These are phyloP conservation scores for Claviceps purpurea DNA, from an alignment of 2,329 filamentous ascomycete species.

Conservation along the genomic window DNA sequence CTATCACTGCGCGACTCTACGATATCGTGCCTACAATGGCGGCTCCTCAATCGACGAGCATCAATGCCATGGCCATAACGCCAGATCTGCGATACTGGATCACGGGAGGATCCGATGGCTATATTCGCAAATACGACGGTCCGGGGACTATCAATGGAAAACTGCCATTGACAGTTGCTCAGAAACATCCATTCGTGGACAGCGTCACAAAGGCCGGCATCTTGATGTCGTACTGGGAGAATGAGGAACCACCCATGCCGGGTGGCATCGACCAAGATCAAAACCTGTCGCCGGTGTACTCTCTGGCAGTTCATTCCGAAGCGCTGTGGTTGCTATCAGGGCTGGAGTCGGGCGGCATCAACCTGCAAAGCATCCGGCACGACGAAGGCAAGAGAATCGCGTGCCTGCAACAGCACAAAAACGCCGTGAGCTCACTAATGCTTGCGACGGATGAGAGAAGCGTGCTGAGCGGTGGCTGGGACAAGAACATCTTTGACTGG, in stretches of 20 bases:
- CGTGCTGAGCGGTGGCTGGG: constrained; percentile 88
- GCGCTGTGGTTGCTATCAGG: constrained; percentile 87
- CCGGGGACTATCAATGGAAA: constrained; percentile 91
- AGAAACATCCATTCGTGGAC: constrained; percentile 93
- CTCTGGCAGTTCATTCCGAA: constrained; percentile 77
- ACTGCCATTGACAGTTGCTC: constrained; percentile 82
- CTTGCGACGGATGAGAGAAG: constrained; percentile 75
- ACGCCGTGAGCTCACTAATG: constrained; percentile 78
- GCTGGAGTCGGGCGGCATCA: constrained; percentile 81
- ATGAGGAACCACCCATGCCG: constrained; percentile 56
- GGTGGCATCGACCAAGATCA: constrained; percentile 41
- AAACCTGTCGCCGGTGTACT: constrained; percentile 80
- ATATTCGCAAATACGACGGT: constrained; percentile 94
- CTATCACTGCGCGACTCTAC: constrained; percentile 67
- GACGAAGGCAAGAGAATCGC: constrained; percentile 86
- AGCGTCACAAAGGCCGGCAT: constrained; percentile 93
- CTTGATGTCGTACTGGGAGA: constrained; percentile 95
- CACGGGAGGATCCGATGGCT: constrained; percentile 86
- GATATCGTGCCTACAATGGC: constrained; percentile 97
- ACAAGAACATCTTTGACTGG: constrained; percentile 90
- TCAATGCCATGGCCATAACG: constrained; percentile 84
- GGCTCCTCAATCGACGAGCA: constrained; percentile 86
- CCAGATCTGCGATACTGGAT: constrained; percentile 93
- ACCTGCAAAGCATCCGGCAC: constrained; percentile 83
- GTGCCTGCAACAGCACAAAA: constrained; percentile 70